Conservation (phyloP, 2,329 filamentous ascomycete genomes). For the Aspergillus fumigatus region DNA sequence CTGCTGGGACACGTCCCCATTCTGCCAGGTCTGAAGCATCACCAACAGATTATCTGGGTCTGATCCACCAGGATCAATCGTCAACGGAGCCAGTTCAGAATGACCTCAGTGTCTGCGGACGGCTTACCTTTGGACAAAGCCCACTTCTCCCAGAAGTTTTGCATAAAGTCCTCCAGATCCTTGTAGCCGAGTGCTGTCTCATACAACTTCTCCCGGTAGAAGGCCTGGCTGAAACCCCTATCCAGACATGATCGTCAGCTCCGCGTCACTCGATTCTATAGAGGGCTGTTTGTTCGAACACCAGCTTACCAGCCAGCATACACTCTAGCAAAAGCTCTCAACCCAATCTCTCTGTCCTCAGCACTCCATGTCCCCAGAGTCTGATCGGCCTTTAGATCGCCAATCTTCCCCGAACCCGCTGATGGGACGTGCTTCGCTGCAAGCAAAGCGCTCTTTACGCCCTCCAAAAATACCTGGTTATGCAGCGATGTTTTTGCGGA, state of each 20-base stretch:
- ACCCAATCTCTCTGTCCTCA: slow-evolving; percentile 50
- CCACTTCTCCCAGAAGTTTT: slow-evolving; percentile 72
- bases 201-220: slow-evolving; percentile 69
- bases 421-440: slow-evolving; percentile 53
- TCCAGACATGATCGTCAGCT: neutral
- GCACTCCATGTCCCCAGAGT: slow-evolving; percentile 48
- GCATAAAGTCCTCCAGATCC: slow-evolving; percentile 68
- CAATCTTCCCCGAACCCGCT: slow-evolving; percentile 47
- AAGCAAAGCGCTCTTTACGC: slow-evolving; percentile 58
- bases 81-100: neutral
- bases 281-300: neutral
- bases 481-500: slow-evolving; percentile 61
- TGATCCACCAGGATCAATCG: slow-evolving; percentile 13
- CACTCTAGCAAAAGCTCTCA: slow-evolving; percentile 68
- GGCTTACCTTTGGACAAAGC: slow-evolving; percentile 58
- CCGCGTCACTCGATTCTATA: neutral
- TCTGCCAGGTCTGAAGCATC: slow-evolving; percentile 77
- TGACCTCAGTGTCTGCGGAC: neutral
- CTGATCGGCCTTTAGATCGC: slow-evolving; percentile 34
- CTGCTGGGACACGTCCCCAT: slow-evolving; percentile 65
- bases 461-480: slow-evolving; percentile 64
- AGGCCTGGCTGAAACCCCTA: slow-evolving; percentile 72
- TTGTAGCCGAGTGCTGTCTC: slow-evolving; percentile 61
- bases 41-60: slow-evolving; percentile 70
- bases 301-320: slow-evolving; percentile 64